Percentiles rank a stretch among this genome's conserved stretches.
phyloP scores from a whole-genome alignment of 352 stramenopile species.

The Phytophthora hibernalis region DNA sequence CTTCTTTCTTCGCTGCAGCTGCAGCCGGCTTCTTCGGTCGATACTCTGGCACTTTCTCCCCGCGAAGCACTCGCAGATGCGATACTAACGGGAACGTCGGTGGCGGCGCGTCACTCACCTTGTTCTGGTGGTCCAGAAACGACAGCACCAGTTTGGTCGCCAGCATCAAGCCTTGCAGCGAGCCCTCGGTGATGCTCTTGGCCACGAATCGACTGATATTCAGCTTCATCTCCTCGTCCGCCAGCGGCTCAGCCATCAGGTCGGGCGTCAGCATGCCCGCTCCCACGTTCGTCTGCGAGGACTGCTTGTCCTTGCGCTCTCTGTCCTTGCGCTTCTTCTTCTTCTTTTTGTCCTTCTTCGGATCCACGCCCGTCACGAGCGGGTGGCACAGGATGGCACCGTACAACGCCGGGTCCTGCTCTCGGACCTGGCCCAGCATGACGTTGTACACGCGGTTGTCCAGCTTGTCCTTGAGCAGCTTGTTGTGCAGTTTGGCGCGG shows the following conservation, averaged over 20 bases:
- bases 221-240: conserved; percentile 56
- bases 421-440: conserved; percentile 81
- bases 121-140: conserved; percentile 43
- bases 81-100: conserved; percentile 59
- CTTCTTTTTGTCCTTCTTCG: conserved; percentile 84
- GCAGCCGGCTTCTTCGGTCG: conserved; percentile 27
- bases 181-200: conserved; percentile 77
- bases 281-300: conserved; percentile 38
- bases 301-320: conserved; percentile 75
- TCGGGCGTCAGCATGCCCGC: conserved; percentile 78
- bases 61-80: conserved; percentile 79
- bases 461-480: conserved; percentile 71
- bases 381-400: conserved; percentile 87
- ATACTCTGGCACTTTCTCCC: conserved; percentile 66
- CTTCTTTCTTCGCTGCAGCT: conserved; percentile 36
- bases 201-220: conserved; percentile 84
- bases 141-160: conserved; percentile 75
- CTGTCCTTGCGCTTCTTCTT: conserved; percentile 88
- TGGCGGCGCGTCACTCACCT: conserved; percentile 13
- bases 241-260: conserved; percentile 63
- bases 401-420: conserved; percentile 83
- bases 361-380: conserved; percentile 78
- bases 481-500: conserved; percentile 55
- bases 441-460: conserved; percentile 81
- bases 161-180: conserved; percentile 77